Evolutionary conservation across 164 flowering plant genomes (phyloP), one percentile per base, ranked within the genome.

Genomic region (Vitis amurensis): DNA sequence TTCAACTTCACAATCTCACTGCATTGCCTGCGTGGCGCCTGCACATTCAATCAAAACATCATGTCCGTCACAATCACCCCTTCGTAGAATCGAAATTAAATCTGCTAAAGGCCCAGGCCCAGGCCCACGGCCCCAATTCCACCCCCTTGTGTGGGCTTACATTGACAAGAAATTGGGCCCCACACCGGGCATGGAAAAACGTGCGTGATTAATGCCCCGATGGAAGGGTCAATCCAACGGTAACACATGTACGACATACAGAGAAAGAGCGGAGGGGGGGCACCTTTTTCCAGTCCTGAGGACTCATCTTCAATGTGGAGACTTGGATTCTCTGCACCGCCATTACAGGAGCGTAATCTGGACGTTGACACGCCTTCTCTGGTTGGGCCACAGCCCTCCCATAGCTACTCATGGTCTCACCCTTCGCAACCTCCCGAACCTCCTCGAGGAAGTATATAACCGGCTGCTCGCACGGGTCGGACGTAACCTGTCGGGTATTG

Each of bases 11-110:
- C 49, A 1, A 87, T 77, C 56, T 87, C 88, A 19, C 90, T 84
- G 77, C 97, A 90, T 8, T 89, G 88, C 69, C 95, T 87, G 0
- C 85, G 78, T 1, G 84, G 84, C 47, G 79, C 88, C 93, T 87
- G 86, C 74, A 47, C 55, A 37, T 16, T 4, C 55, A 70, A 53
- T 50, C 66, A 64, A 27, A 27, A 61, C 17, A 51, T 19, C 49
- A 56, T 23, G 27, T 23, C 27, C 0, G 0, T 23, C 27, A 23
- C 27, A 23, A 23, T 23, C 27, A 23, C 2, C 27, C 2, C 27
- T 23, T 23, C 27, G 27, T 23, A 23, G 27, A 37, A 37, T 3
- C 44, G 6, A 37, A 37, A 6, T 37, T 37, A 37, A 6, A 37
- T 37, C 5, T 6, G 8, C 0, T 0, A 37, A 6, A 6, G 2